Evolutionary conservation across 768 basidiomycete species (phyloP), one percentile per base, ranked within the genome.

Genomic region (Hemileccinum impolitum): DNA sequence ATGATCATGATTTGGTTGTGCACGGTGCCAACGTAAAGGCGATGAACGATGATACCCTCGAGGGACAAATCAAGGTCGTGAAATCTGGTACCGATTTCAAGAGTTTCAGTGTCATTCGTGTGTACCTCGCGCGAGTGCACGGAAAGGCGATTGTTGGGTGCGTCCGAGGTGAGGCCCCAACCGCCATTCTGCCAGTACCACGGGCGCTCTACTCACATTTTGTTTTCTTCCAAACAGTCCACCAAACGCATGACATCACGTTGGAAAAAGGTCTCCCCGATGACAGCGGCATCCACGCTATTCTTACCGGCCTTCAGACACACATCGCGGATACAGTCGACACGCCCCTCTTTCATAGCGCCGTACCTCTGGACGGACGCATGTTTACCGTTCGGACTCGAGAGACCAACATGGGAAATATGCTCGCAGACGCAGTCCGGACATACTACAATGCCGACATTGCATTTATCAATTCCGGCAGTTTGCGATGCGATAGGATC

Each of bases 391-490:
- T 43, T 41, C 48, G 45, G 41, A 48, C 43, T 8, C 18, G 8
- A 3, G 50, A 52, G 8, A 43, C 50, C 2, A 35, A 43, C 34
- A 1, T 55, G 4, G 44, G 55, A 0, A 51, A 47, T 18, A 50
- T 50, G 44, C 25, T 52, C 3, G 51, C 50, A 18, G 42, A 56
- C 45, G 57, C 50, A 43, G 57, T 50, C 41, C 60, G 61, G 61
- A 43, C 45, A 34, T 56, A 56, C 39, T 39, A 53, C 21, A 40
- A 51, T 23, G 19, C 60, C 60, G 60, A 59, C 31, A 47, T 53
- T 1, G 42, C 47, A n/a, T 40, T 47, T 18, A 40, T 51, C 17
- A 38, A 51, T 14, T 47, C 46, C 0, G 44, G 60, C 2, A 42
- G 31, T 39, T 23, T 47, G 21, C 40, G 49, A 15, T 40, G 37